Evolutionary conservation across 768 basidiomycete species (phyloP).

Genomic region (Rhodotorula babjevae): DNA sequence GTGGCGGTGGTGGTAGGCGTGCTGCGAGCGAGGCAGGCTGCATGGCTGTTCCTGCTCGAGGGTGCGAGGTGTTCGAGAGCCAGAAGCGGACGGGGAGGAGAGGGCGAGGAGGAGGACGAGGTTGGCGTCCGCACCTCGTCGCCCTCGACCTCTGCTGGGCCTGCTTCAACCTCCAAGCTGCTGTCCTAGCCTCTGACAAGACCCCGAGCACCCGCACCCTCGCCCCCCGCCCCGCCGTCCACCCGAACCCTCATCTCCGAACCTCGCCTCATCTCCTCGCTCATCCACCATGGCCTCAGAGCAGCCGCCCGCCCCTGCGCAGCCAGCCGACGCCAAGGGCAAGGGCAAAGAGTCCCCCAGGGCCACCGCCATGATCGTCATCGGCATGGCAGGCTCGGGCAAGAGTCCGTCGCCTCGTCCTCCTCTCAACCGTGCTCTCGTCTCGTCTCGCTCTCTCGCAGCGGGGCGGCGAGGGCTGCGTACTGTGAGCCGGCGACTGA

Average conservation of each 20-base stretch:
- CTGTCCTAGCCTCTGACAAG: no score
- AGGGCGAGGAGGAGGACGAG: no score
- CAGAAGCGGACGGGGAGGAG: no score
- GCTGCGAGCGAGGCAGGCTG: neutral
- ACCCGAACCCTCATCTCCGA: neutral
- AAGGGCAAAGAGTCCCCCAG: constrained; percentile 18
- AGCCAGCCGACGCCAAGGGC: constrained; percentile 16
- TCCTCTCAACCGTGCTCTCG: no score
- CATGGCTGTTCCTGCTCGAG: neutral
- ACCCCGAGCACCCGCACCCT: no score
- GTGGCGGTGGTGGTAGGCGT: neutral
- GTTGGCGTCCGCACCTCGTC: no score
- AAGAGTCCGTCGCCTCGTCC: constrained; percentile 18
- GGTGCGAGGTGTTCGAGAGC: no score
- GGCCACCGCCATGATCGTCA: constrained; percentile 35
- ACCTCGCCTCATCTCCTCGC: neutral
- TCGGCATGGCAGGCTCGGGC: constrained; percentile 37
- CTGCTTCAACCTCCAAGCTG: no score
- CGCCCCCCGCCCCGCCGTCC: neutral
- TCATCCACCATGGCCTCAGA: neutral
- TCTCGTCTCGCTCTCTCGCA: neutral
- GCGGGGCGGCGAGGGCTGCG: no score
- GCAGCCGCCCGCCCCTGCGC: neutral
- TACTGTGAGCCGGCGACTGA: no score
- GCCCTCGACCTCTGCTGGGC: no score